Base-by-base conservation (phyloP, 192 early-diverging fungal genomes). In the Backusella parvicylindrica region DNA sequence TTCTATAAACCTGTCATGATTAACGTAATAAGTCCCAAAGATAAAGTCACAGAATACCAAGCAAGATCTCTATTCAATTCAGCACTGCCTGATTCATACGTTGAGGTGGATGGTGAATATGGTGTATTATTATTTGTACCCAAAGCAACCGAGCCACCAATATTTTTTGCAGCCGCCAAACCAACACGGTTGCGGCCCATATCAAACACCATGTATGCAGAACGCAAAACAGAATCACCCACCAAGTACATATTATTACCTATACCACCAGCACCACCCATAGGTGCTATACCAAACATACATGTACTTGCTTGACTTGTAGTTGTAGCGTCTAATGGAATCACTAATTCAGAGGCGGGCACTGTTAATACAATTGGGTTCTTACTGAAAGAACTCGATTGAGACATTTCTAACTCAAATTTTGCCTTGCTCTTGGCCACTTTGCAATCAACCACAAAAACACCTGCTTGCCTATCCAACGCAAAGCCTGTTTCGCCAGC, bases 171-270 rank as follows among this genome's bases (percentile, higher is more conserved):
- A 66, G 72, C 47, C 47, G 81, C 73, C 21, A 75, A 38, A 66
- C 77, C 74, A 30, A 81, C 65, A 18, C 76, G 76, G 28, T 85
- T 78, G 32, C 75, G 66, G 5, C 75, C 79, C 72, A 81, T 74
- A 67, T 81, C 79, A 77, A 81, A 81, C 9, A 81, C 79, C 67
- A 81, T 70, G 18, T 81, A 81, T 3, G 79, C 67, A 13, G 75
- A 74, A 3, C 79, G 75, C 8, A 81, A 64, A 18, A 83, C 37
- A 9, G 76, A 80, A 23, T 80, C 79, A 38, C 82, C 81, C n/a
- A 80, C 49, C 7, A 83, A 69, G 32, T 71, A 82, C 68, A 83
- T 68, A 32, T 77, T 74, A 16, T 71, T 31, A 28, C 74, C 71
- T 28, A 56, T 49, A 6, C 64, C 43, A 31, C 50, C 36, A 11